phyloP scores from a whole-genome alignment of 805 yeast genomes.

The Schizosaccharomyces octosporus region DNA sequence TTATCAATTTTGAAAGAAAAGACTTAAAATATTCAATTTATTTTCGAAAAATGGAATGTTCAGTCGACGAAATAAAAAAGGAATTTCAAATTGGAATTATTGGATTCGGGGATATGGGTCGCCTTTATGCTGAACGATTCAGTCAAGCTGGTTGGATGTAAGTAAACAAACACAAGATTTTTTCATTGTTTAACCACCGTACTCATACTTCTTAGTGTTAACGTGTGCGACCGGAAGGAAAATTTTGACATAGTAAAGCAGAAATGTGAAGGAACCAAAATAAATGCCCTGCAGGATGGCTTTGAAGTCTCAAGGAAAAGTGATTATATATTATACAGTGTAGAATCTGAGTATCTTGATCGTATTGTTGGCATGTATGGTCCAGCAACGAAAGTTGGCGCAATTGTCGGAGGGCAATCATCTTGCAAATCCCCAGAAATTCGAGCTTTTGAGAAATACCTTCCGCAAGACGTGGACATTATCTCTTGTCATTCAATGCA shows the following conservation, averaged over 20 bases:
- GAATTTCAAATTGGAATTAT: conserved; percentile 59
- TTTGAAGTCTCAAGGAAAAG: conserved; percentile 57
- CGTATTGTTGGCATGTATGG: conserved; percentile 56
- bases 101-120: conserved; percentile 95
- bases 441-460: conserved; percentile 46
- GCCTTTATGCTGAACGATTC: conserved; percentile 56
- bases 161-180: conserved; percentile 4
- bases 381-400: conserved; percentile 65
- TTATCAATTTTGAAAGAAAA: no score
- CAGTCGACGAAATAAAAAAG: conserved; percentile 13
- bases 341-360: conserved; percentile 69
- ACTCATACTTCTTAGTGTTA: conserved; percentile 20
- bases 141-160: conserved; percentile 58
- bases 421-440: conserved; percentile 85
- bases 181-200: background rate
- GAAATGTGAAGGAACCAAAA: conserved; percentile 10
- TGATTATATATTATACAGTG: conserved; percentile 72
- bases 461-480: conserved; percentile 63
- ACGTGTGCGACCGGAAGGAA: conserved; percentile 69
- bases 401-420: conserved; percentile 94
- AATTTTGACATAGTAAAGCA: conserved; percentile 22
- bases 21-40: background rate
- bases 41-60: conserved; percentile 8
- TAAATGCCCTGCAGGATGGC: conserved; percentile 50
- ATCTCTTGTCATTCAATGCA: conserved; percentile 78